Base-by-base conservation (phyloP, 2,329 filamentous ascomycete genomes). In the Sordariomycetes sp. region DNA sequence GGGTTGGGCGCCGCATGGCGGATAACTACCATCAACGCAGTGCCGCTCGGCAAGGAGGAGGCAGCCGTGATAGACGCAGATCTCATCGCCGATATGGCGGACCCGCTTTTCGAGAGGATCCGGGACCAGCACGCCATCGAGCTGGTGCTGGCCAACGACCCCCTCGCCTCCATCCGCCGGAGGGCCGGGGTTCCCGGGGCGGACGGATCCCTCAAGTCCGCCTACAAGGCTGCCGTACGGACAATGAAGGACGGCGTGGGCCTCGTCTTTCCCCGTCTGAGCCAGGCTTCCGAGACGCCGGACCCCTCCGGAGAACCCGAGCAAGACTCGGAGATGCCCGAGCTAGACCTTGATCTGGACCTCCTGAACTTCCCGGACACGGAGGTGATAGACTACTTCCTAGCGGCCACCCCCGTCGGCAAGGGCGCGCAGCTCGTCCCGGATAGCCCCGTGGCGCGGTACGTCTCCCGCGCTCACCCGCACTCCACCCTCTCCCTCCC, bases 1-100 rank as follows among this genome's bases (percentile, higher is more conserved):
- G 63, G 67, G 42, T 58, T 59, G 39, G 58, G 22, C 25, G 39
- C 50, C 0, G 69, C 72, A 28, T 90, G 87, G 77, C 79, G 85
- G 58, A 85, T 97, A 50, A 88, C 87, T 58, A 86, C 87, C 52
- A 84, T 96, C 60, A 90, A 89, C 50, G 89, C 87, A 62, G 80
- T 91, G 48, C 81, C 87, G 1, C 76, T 99, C 3, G 92, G 92
- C 3, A 85, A 87, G 53, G 90, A 97, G 65, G 92, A 97, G 70
- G 88, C 86, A 61, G 83, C 96, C 22, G 88, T 89, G 66, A 80
- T 97, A 61, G 79, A 86, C 53, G 82, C 87, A 25, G 84, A 90
- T 59, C 80, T 92, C 28, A 83, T 90, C 32, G 82, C 86, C 58
- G 85, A 88, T 62, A 80, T 90, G 39, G 81, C 82, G 24, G 92